Conservation (phyloP, 805 yeast species). For the Pichia insulana region DNA sequence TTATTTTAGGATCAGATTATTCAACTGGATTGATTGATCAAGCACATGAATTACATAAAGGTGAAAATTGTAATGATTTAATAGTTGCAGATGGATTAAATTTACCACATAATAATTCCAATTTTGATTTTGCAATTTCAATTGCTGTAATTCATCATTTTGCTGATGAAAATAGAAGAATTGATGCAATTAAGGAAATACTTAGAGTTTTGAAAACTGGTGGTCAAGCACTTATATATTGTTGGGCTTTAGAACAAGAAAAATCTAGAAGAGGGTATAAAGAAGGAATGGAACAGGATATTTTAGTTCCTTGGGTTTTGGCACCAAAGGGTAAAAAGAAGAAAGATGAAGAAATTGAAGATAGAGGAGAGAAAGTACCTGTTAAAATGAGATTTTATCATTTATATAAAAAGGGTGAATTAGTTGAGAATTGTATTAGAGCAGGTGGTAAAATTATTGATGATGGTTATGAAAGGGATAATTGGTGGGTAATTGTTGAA, state of each 20-base stretch:
- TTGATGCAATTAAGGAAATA: slow-evolving; percentile 65
- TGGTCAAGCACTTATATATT: slow-evolving; percentile 75
- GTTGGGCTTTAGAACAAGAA: slow-evolving; percentile 96
- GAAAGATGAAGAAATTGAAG: slow-evolving; percentile 17
- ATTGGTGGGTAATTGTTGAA: slow-evolving; percentile 74
- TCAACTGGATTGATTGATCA: slow-evolving; percentile 62
- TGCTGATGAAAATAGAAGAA: slow-evolving; percentile 71
- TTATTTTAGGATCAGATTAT: slow-evolving; percentile 65
- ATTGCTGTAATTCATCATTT: slow-evolving; percentile 96
- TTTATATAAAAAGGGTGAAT: slow-evolving; percentile 75
- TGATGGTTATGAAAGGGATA: slow-evolving; percentile 85
- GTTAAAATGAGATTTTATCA: slow-evolving; percentile 85
- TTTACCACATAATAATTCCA: slow-evolving; percentile 43
- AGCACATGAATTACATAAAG: slow-evolving; percentile 37
- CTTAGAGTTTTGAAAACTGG: slow-evolving; percentile 42
- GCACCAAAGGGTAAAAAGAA: slow-evolving; percentile 39
- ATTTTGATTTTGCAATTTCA: slow-evolving; percentile 76
- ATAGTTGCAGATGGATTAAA: slow-evolving; percentile 74
- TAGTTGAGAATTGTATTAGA: slow-evolving; percentile 53
- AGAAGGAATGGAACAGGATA: slow-evolving; percentile 88
- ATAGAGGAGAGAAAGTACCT: slow-evolving; percentile 22
- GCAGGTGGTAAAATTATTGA: slow-evolving; percentile 68
- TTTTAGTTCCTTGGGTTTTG: slow-evolving; percentile 91
- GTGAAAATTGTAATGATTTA: slow-evolving; percentile 37
- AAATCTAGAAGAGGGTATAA: slow-evolving; percentile 82